Percentiles rank a stretch among this genome's conserved stretches.
These are phyloP conservation scores for Apiospora saccharicola DNA, from an alignment of 2,329 filamentous ascomycete species.

Conservation along the genomic window DNA sequence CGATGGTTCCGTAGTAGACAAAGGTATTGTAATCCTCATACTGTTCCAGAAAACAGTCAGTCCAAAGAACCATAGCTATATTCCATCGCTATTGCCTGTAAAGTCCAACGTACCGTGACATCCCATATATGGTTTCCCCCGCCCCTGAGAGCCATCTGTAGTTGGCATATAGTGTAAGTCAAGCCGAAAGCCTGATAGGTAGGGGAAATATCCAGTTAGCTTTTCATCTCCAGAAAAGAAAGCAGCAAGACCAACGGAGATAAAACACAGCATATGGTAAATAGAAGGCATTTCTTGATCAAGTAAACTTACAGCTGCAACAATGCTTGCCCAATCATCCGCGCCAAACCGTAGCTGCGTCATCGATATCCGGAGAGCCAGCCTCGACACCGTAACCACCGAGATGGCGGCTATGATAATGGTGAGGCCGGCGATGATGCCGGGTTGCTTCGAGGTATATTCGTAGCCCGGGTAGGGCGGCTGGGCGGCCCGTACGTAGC, in stretches of 20 bases:
- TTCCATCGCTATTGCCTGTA: not conserved
- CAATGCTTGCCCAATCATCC: conserved; percentile 44
- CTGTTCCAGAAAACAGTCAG: not conserved
- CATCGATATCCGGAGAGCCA: conserved; percentile 38
- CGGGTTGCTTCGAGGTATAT: conserved; percentile 37
- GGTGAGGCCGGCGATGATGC: conserved; percentile 39
- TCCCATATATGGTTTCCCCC: conserved; percentile 42
- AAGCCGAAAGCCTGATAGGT: conserved; percentile 33
- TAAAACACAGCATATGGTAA: not conserved
- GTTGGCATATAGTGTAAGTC: conserved; percentile 39
- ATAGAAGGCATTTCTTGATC: no score
- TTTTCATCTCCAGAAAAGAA: not conserved
- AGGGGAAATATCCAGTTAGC: not conserved
- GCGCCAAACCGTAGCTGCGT: conserved; percentile 40
- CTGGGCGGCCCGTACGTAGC: conserved; percentile 32
- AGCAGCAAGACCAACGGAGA: not conserved
- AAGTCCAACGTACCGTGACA: conserved; percentile 32
- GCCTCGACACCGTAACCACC: conserved; percentile 38
- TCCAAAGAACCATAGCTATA: not conserved
- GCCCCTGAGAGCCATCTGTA: conserved; percentile 34
- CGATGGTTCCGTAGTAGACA: conserved; percentile 34
- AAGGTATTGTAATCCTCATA: conserved; percentile 43
- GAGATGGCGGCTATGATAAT: conserved; percentile 41
- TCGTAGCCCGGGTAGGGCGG: conserved; percentile 31
- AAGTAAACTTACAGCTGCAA: conserved; percentile 40